Conservation (phyloP, 768 basidiomycete species). For the Phallus indusiatus region DNA sequence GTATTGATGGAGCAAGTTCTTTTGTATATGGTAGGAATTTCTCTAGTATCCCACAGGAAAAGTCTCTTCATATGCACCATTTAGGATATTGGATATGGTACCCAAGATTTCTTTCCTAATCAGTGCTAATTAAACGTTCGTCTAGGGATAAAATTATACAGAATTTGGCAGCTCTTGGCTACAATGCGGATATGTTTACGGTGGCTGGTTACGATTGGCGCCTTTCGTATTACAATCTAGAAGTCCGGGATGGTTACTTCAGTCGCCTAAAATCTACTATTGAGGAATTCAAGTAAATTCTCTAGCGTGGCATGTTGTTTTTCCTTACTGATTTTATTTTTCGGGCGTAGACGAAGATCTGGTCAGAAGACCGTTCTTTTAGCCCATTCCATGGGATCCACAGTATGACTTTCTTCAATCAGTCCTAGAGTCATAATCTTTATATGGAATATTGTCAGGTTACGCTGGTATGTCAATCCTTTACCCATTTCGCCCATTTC, state of each 20-base stretch:
- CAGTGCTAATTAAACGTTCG: background rate
- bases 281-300: slow-evolving; percentile 61
- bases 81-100: slow-evolving; percentile 91
- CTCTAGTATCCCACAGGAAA: slow-evolving; percentile 9
- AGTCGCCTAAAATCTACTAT: slow-evolving; percentile 73
- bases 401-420: slow-evolving; percentile 33
- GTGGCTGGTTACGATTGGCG: slow-evolving; percentile 91
- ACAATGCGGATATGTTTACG: slow-evolving; percentile 83
- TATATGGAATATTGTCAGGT: slow-evolving; percentile 21
- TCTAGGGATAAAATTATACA: slow-evolving; percentile 84
- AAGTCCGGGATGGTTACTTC: slow-evolving; percentile 86
- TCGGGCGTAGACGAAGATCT: slow-evolving; percentile 55
- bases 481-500: background rate
- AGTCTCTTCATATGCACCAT: slow-evolving; percentile 12
- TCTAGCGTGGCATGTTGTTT: background rate
- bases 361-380: slow-evolving; percentile 73
- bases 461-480: slow-evolving; percentile 34
- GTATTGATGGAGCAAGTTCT: slow-evolving; percentile 76
- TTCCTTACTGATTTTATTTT: background rate
- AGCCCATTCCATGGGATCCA: slow-evolving; percentile 81
- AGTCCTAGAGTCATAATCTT: background rate
- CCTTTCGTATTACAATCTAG: slow-evolving; percentile 79
- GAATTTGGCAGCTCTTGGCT: slow-evolving; percentile 87
- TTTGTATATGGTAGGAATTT: slow-evolving; percentile 48
- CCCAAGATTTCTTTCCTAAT: slow-evolving; percentile 9